Base-by-base conservation (phyloP, 1,284 basidiomycete genomes). In the Tilletia horrida region DNA sequence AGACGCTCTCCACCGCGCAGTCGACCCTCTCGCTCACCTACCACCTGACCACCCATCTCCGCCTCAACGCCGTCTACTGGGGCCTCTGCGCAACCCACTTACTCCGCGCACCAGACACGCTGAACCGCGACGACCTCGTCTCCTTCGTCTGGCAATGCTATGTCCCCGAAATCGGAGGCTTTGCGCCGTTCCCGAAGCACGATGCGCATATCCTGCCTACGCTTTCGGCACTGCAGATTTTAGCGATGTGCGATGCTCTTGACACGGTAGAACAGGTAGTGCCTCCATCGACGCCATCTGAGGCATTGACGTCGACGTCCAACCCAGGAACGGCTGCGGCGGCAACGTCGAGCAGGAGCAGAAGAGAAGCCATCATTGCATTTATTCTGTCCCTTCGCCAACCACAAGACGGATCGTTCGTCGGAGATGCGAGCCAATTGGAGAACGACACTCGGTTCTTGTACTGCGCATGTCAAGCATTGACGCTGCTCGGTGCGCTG, bases 21-120 rank as follows among this genome's bases (percentile, higher is more conserved):
- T 59, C 55, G 13, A 11, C 13, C 29, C 55, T 59, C 55, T 59
- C 55, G 47, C 71, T 81, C 29, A 86, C 88, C 0, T 98, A 97
- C 84, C 92, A 97, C 82, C 86, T 95, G 55, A 96, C 94, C 0
- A 87, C 93, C 8, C 95, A 98, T 83, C 86, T 98, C 8, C 91
- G 95, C 9, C 86, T 97, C 83, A 98, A 97, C 82, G 95, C 93
- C 9, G 86, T 97, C 18, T 98, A 97, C 83, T 99, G 95, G 95
- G 95, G 92, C 11, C 85, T 95, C 29, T 92, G 90, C 0, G 92
- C 95, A 0, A 84, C 96, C 2, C 89, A 87, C 62, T 85, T 93
- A 35, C 90, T 98, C 88, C 87, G 86, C 0, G 87, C 86, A 29
- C 85, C 88, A 57, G 89, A 93, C 62, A 91, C 91, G 0, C 84